Conservation (phyloP, 1,284 basidiomycete species). For the Malassezia brasiliensis region DNA sequence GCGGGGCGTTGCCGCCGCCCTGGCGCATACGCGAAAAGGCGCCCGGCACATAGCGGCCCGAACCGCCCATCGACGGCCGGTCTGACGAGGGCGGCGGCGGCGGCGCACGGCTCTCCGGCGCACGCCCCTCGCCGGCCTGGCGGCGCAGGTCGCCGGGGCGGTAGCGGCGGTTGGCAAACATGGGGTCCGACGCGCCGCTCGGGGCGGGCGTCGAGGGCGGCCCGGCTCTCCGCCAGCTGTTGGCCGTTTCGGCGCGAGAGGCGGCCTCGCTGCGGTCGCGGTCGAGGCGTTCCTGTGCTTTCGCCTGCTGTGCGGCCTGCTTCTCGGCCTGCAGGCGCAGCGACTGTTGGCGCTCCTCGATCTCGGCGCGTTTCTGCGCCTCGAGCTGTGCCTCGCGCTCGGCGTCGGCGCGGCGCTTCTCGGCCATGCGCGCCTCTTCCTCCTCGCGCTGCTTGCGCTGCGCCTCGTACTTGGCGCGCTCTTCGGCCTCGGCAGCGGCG, state of each 20-base stretch:
- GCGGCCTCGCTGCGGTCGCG: background rate
- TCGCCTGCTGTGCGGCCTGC: slow-evolving; percentile 37
- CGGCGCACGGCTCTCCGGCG: background rate
- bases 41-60: slow-evolving; percentile 13
- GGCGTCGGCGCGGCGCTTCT: slow-evolving; percentile 34
- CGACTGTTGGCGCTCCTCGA: slow-evolving; percentile 40
- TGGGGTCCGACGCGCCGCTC: slow-evolving; percentile 12
- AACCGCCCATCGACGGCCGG: background rate
- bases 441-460: slow-evolving; percentile 8
- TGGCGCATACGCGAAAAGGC: slow-evolving; percentile 17
- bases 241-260: slow-evolving; percentile 3
- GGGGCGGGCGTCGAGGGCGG: slow-evolving; percentile 1
- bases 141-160: slow-evolving; percentile 15
- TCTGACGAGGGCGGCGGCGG: background rate
- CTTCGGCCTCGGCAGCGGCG: slow-evolving; percentile 25
- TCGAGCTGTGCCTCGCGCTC: slow-evolving; percentile 40
- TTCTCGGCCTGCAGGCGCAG: slow-evolving; percentile 32
- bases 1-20: slow-evolving; percentile 1
- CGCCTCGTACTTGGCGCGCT: slow-evolving; percentile 1
- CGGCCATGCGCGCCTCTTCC: slow-evolving; percentile 26
- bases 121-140: background rate
- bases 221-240: slow-evolving; percentile 13
- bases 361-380: slow-evolving; percentile 43
- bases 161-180: slow-evolving; percentile 19
- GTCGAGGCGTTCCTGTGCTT: slow-evolving; percentile 23